A percentile compares a stretch with the other conserved stretches of the same genome.
phyloP scores from a whole-genome alignment of 1,284 basidiomycete genomes.

The Cutaneotrichosporon spelunceum region DNA sequence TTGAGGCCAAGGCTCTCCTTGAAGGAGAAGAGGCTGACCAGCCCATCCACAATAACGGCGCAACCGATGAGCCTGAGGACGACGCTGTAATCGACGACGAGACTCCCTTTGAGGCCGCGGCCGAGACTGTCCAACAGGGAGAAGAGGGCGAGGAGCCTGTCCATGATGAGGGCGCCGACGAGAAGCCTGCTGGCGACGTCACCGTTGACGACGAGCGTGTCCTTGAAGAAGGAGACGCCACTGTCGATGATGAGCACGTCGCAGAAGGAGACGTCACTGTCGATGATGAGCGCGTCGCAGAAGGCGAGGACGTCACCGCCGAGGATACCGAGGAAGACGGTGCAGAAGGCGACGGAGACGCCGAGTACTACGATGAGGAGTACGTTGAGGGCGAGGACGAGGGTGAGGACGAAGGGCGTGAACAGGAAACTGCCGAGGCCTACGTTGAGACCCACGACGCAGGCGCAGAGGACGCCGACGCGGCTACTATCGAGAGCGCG shows the following conservation, averaged over 20 bases:
- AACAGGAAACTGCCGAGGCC: neutral
- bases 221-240: neutral
- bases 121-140: slow-evolving; percentile 4
- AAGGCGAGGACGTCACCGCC: neutral
- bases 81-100: neutral
- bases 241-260: neutral
- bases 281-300: neutral
- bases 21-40: slow-evolving; percentile 9
- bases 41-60: slow-evolving; percentile 12
- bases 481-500: neutral
- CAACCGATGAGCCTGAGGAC: neutral
- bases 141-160: slow-evolving; percentile 8
- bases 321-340: neutral
- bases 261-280: neutral
- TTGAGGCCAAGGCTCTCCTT: slow-evolving; percentile 11
- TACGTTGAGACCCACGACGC: neutral
- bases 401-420: neutral
- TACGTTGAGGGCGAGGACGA: slow-evolving; percentile 3
- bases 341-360: neutral
- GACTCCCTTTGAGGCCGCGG: neutral
- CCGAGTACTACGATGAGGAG: neutral
- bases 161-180: neutral
- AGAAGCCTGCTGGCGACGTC: too few relatives aligned
- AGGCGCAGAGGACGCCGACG: slow-evolving; percentile 1
- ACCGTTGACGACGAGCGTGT: neutral